phyloP scores from a whole-genome alignment of 345 rosid genomes.

The Lenwebbia sp. region DNA sequence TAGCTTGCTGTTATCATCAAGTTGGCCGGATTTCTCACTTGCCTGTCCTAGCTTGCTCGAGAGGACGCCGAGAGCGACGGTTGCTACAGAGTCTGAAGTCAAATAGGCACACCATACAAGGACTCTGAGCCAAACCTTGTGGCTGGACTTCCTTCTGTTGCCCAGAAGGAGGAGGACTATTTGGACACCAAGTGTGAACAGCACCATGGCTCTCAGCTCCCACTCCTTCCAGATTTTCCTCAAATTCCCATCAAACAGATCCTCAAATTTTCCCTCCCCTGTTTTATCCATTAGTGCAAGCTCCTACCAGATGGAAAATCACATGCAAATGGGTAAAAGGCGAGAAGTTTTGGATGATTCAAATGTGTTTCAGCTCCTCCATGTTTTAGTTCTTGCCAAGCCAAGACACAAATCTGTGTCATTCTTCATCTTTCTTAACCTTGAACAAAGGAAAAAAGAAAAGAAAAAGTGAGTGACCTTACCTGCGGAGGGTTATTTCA shows the following conservation, averaged over 20 bases:
- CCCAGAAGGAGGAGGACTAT: neutral
- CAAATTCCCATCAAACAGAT: neutral
- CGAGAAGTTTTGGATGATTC: too few relatives aligned
- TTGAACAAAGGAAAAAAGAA: too few relatives aligned
- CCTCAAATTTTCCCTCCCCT: too few relatives aligned
- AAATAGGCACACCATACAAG: neutral
- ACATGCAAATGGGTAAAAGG: too few relatives aligned
- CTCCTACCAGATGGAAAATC: too few relatives aligned
- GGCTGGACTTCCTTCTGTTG: neutral
- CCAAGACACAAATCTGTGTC: too few relatives aligned
- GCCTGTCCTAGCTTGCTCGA: neutral
- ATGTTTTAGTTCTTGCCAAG: too few relatives aligned
- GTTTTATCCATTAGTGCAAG: too few relatives aligned
- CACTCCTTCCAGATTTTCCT: neutral
- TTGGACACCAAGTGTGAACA: neutral
- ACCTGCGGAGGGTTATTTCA: too few relatives aligned
- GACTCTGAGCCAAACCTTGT: neutral
- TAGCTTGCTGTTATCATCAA: neutral
- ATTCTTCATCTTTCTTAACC: too few relatives aligned
- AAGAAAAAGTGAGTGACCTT: too few relatives aligned
- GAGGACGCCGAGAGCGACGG: neutral
- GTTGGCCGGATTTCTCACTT: neutral
- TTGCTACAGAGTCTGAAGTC: neutral
- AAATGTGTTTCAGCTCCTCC: too few relatives aligned
- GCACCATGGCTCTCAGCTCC: neutral